Percentiles rank a stretch among this genome's conserved stretches.
These are phyloP conservation scores for Fusarium palustre DNA, from an alignment of 2,329 filamentous ascomycete species.

Conservation along the genomic window DNA sequence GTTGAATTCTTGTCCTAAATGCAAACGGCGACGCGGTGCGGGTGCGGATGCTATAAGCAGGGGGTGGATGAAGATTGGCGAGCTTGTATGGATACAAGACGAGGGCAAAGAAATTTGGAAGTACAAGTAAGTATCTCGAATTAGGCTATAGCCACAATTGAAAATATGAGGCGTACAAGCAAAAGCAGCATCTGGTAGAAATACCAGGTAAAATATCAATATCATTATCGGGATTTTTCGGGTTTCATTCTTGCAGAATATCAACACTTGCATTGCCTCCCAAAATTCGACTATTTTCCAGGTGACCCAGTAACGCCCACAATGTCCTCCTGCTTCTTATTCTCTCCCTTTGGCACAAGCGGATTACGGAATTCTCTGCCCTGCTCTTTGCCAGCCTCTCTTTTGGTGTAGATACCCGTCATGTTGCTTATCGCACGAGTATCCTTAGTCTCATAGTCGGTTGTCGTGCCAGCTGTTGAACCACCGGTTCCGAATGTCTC, in stretches of 20 bases:
- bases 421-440: neutral
- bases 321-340: neutral
- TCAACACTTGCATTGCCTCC: neutral
- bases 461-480: neutral
- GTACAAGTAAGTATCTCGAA: neutral
- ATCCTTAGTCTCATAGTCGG: neutral
- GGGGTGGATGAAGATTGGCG: neutral
- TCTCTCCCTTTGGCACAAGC: neutral
- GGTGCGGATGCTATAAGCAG: neutral
- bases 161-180: fast-evolving
- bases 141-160: too few relatives aligned
- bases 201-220: neutral
- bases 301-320: neutral
- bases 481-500: constrained; percentile 4
- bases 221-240: neutral
- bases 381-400: neutral
- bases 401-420: constrained; percentile 1
- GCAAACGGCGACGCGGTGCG: neutral
- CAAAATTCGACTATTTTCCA: neutral
- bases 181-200: neutral
- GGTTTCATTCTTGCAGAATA: neutral
- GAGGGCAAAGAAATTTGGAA: neutral
- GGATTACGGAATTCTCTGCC: neutral
- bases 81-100: neutral
- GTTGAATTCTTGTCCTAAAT: fast-evolving